A percentile compares a stretch with the other conserved stretches of the same genome.
These are phyloP conservation scores for Pulveroboletus ridleyi DNA, from an alignment of 1,284 basidiomycete species.

Conservation along the genomic window DNA sequence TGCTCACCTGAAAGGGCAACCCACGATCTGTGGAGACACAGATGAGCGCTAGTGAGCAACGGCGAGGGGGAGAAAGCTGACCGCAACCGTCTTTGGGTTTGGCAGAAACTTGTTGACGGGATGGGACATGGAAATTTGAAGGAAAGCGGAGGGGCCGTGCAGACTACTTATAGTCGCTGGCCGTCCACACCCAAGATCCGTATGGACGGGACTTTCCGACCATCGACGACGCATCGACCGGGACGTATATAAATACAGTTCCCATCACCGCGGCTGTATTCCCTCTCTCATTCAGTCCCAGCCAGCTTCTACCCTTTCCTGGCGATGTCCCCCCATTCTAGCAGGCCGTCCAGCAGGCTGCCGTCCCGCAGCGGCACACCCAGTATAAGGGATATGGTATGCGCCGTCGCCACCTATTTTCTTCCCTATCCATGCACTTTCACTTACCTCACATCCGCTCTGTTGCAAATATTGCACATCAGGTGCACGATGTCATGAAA, in stretches of 20 bases:
- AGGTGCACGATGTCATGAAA: slow-evolving; percentile 63
- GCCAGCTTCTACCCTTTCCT: slow-evolving; percentile 10
- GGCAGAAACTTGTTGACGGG: slow-evolving; percentile 56
- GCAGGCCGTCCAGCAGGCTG: slow-evolving; percentile 37
- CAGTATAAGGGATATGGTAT: slow-evolving; percentile 46
- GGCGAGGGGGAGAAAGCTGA: slow-evolving; percentile 28
- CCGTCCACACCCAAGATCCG: background rate
- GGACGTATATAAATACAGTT: slow-evolving; percentile 30
- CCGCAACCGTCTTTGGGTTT: slow-evolving; percentile 64
- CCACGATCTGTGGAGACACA: slow-evolving; percentile 59
- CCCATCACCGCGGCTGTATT: slow-evolving; percentile 13
- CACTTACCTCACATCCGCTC: slow-evolving; percentile 36
- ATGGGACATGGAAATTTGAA: slow-evolving; percentile 30
- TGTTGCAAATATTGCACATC: slow-evolving; percentile 36
- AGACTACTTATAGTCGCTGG: slow-evolving; percentile 16
- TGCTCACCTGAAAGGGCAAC: slow-evolving; percentile 76
- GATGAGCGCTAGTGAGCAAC: slow-evolving; percentile 6
- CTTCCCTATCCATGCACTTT: slow-evolving; percentile 35
- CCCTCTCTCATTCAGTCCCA: slow-evolving; percentile 18
- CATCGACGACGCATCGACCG: background rate
- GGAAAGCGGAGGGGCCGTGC: background rate
- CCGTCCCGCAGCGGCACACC: slow-evolving; percentile 44
- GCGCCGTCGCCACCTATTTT: slow-evolving; percentile 9
- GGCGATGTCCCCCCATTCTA: slow-evolving; percentile 31
- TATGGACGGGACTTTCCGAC: slow-evolving; percentile 17